Conservation (phyloP, 345 rosid species). For the Conringia planisiliqua region DNA sequence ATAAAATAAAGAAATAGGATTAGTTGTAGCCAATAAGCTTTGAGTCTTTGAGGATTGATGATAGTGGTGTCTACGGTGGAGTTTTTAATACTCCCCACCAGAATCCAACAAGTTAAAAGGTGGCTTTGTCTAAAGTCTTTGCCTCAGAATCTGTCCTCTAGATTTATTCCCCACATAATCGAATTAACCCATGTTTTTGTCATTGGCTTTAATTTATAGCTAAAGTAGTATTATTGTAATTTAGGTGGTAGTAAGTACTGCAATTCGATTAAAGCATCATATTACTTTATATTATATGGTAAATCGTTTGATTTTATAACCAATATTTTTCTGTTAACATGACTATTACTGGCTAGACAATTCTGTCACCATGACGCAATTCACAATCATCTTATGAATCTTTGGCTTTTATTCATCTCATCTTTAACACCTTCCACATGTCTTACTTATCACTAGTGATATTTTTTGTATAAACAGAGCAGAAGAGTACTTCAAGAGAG, state of each 20-base stretch:
- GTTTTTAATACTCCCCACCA: slow-evolving; percentile 21
- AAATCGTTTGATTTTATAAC: not conserved
- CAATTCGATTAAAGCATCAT: not conserved
- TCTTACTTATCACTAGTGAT: not conserved
- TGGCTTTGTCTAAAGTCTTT: not conserved
- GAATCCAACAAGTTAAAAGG: slow-evolving; percentile 1
- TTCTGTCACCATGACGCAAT: not conserved
- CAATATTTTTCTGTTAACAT: not conserved
- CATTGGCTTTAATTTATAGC: not conserved
- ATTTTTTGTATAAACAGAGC: slow-evolving; percentile 54
- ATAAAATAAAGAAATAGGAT: not conserved
- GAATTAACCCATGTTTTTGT: slow-evolving; percentile 21
- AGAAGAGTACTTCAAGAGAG: slow-evolving; percentile 77
- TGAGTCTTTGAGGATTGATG: slow-evolving; percentile 20
- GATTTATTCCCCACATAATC: slow-evolving; percentile 3
- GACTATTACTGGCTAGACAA: not conserved
- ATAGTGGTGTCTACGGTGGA: slow-evolving; percentile 19
- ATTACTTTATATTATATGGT: not conserved
- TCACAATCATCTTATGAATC: not conserved
- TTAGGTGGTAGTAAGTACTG: not conserved
- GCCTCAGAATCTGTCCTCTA: slow-evolving; percentile 5
- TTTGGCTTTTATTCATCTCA: not conserved
- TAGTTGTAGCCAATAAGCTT: slow-evolving; percentile 20
- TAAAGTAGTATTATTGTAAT: not conserved
- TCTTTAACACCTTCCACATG: slow-evolving; percentile 3